Base-by-base conservation (phyloP, 2,329 filamentous ascomycete species). In the Epichloe coenophiala region DNA sequence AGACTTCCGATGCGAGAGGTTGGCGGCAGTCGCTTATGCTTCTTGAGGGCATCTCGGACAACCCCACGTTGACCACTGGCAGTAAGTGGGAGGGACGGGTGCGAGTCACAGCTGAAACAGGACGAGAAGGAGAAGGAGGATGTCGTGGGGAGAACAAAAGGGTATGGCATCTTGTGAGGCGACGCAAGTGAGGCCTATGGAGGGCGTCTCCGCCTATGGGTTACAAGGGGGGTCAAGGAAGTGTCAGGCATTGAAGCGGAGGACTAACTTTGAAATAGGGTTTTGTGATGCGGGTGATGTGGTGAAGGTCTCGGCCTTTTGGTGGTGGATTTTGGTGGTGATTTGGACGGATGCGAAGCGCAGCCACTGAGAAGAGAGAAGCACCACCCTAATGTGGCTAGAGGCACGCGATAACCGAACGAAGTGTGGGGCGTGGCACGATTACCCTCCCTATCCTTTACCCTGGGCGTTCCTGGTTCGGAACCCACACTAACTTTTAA, bases 91-190 rank as follows among this genome's bases (percentile, higher is more conserved):
- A 98, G 76, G 0, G 91, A 95, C 3, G 93, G 91, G 67, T 97
- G 91, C 3, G 88, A 88, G 56, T 83, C 79, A 61, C 86, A 91
- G 59, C 71, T 77, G 67, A 94, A 84, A 66, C 75, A 85, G 38
- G 83, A 75, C 21, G 86, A 84, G 63, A 95, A 91, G 48, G 86
- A 83, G 62, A 95, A 84, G 49, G 84, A 80, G 36, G 89, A 95
- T 5, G 91, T 96, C 1, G 91, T 97, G 2, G 93, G 90, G 35
- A 97, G 80, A 11, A 79, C 71, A 62, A 95, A 96, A 11, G 86
- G 85, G 63, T 87, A 97, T 35, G 91, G 90, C 93, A 97, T 97
- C 41, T 60, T 70, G 41, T 2, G 42, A 17, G 27, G 35, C n/a
- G 35, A 27, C 8, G 21, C 2, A 19, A 36, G 12, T 17, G n/a